These are phyloP conservation scores for Lentinula raphanica DNA, from an alignment of 768 basidiomycete species.

Conservation along the genomic window DNA sequence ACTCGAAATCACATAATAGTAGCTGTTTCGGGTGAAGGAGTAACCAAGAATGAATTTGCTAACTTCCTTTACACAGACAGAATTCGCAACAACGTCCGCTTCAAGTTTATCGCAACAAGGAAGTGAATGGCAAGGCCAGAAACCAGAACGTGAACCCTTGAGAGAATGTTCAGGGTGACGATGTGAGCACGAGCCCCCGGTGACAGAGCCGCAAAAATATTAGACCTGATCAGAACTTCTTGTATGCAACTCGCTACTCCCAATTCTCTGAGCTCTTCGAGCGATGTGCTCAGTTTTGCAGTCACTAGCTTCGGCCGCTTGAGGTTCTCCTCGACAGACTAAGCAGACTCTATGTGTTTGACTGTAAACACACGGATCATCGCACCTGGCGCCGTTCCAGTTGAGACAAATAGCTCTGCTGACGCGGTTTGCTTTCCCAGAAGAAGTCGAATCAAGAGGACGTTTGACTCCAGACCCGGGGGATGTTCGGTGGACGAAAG, in stretches of 20 bases:
- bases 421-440: neutral
- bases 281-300: neutral
- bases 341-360: slow-evolving; percentile 11
- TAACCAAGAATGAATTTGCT: slow-evolving; percentile 13
- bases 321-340: slow-evolving; percentile 9
- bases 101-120: slow-evolving; percentile 15
- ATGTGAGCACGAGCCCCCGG: slow-evolving; percentile 14
- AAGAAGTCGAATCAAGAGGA: neutral
- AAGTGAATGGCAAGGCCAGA: slow-evolving; percentile 26
- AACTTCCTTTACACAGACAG: slow-evolving; percentile 11
- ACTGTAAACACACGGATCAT: slow-evolving; percentile 7
- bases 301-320: slow-evolving; percentile 6
- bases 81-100: neutral
- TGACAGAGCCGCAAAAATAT: neutral
- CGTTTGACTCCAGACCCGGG: neutral
- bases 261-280: neutral
- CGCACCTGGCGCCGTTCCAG: slow-evolving; percentile 12
- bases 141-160: slow-evolving; percentile 20
- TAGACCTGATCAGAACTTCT: neutral
- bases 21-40: too few species aligned
- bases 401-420: slow-evolving; percentile 7
- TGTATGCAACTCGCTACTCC: neutral
- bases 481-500: neutral
- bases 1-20: too few species aligned
- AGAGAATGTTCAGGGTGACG: slow-evolving; percentile 22